Conservation (phyloP, 441 rosid species). For the Hypseocharis bilobata region DNA sequence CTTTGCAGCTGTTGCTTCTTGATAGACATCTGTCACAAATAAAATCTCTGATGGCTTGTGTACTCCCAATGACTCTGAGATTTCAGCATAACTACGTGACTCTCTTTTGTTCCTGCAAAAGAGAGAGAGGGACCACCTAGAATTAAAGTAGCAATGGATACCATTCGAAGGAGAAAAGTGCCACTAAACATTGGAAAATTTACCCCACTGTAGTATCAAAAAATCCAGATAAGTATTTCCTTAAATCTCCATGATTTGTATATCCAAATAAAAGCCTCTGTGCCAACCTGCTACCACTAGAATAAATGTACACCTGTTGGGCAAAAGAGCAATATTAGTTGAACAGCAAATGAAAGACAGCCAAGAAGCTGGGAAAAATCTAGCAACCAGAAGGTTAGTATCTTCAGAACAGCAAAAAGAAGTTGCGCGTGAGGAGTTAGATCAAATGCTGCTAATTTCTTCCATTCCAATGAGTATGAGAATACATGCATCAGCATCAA, state of each 20-base stretch:
- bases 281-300: constrained; percentile 89
- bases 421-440: neutral
- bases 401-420: neutral
- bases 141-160: neutral
- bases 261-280: constrained; percentile 82
- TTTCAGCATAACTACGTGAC: constrained; percentile 58
- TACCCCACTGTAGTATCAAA: constrained; percentile 85
- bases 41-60: constrained; percentile 69
- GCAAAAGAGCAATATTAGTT: constrained; percentile 1
- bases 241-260: constrained; percentile 66
- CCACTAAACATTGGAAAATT: constrained; percentile 5
- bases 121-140: neutral
- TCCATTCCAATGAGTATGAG: neutral
- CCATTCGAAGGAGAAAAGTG: neutral
- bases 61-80: constrained; percentile 61
- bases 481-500: neutral
- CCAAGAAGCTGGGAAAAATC: neutral
- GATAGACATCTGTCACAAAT: constrained; percentile 69
- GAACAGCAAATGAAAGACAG: neutral
- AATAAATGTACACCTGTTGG: constrained; percentile 76
- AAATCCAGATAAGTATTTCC: constrained; percentile 73
- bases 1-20: constrained; percentile 83
- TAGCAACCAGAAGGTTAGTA: neutral
- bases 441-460: neutral
- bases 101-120: constrained; percentile 72